Evolutionary conservation across 192 early-diverging fungal genomes (phyloP).

Genomic region (Coemansia sp.): DNA sequence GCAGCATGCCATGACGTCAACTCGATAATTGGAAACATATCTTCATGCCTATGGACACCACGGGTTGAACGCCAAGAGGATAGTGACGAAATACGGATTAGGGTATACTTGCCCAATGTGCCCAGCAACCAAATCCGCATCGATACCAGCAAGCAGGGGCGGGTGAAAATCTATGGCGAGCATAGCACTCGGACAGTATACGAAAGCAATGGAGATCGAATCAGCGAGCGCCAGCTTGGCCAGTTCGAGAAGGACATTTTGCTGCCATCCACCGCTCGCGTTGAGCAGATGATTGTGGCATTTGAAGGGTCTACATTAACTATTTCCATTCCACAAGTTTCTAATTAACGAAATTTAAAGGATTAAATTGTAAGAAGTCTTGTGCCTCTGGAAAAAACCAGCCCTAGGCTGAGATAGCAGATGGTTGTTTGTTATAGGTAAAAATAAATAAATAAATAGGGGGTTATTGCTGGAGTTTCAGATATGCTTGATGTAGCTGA

Average conservation of each 20-base stretch:
- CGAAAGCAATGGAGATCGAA: conserved; percentile 26
- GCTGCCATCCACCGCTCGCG: conserved; percentile 28
- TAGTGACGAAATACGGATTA: conserved; percentile 16
- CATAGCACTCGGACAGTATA: conserved; percentile 32
- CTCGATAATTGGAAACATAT: conserved; percentile 34
- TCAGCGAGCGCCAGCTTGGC: conserved; percentile 49
- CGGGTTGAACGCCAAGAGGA: conserved; percentile 30
- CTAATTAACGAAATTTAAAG: too few relatives aligned
- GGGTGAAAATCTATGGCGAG: conserved; percentile 48
- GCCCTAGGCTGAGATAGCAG: too few relatives aligned
- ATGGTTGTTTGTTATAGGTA: too few relatives aligned
- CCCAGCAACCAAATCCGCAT: conserved; percentile 42
- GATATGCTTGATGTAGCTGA: too few relatives aligned
- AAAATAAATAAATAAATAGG: too few relatives aligned
- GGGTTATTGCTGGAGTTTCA: too few relatives aligned
- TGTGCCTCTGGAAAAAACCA: too few relatives aligned
- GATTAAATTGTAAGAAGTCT: too few relatives aligned
- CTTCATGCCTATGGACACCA: conserved; percentile 44
- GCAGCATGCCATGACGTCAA: conserved; percentile 22
- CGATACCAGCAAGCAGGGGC: conserved; percentile 31
- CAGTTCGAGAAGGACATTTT: conserved; percentile 55
- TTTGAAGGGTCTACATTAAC: conserved; percentile 17
- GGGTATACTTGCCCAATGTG: conserved; percentile 35
- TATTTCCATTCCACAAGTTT: conserved; percentile 24
- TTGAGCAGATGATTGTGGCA: conserved; percentile 35